phyloP scores from a whole-genome alignment of 441 rosid species.

The Syzygium malaccense region DNA sequence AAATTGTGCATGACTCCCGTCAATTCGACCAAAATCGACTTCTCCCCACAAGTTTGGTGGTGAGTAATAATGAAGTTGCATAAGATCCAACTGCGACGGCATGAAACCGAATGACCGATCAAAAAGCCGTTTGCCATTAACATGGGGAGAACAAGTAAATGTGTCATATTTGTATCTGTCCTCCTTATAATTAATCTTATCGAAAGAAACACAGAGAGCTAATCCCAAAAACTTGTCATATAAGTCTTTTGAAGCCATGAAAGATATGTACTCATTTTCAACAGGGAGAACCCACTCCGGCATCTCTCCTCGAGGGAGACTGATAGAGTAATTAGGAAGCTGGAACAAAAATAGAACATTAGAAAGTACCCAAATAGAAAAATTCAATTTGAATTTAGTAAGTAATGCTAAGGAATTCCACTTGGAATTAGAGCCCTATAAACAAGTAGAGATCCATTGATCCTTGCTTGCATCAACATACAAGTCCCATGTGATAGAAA shows the following conservation, averaged over 20 bases:
- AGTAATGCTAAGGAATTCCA: too few relatives aligned
- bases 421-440: neutral
- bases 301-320: neutral
- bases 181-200: fast-evolving
- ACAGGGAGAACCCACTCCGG: fast-evolving
- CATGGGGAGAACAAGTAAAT: too few relatives aligned
- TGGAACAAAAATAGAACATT: neutral
- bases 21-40: neutral
- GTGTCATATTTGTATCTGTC: too few relatives aligned
- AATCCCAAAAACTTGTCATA: neutral
- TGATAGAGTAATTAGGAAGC: fast-evolving
- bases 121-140: neutral
- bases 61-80: fast-evolving
- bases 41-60: fast-evolving
- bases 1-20: neutral
- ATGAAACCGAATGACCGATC: too few relatives aligned
- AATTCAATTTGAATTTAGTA: neutral
- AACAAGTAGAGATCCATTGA: neutral
- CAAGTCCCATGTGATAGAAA: neutral
- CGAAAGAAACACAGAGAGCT: fast-evolving
- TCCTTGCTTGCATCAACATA: neutral
- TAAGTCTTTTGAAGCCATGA: neutral
- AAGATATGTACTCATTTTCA: too few relatives aligned
- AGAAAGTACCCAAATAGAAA: neutral
- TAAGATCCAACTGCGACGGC: too few relatives aligned